Evolutionary conservation across 2,329 filamentous ascomycete species (phyloP), one percentile per base, ranked within the genome.

Genomic region (Aspergillus bombycis): DNA sequence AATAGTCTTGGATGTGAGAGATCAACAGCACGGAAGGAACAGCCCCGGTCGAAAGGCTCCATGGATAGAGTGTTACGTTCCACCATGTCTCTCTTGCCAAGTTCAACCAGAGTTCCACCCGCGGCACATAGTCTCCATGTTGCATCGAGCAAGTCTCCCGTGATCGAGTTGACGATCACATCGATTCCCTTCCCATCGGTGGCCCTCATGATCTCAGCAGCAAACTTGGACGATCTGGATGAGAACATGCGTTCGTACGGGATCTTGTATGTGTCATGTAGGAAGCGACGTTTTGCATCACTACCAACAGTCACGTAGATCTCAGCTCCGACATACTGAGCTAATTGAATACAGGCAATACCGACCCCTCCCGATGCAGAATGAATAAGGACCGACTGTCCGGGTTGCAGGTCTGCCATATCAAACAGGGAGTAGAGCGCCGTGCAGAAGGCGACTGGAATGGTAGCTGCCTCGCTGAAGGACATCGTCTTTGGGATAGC

Each of bases 381-480:
- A 58, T 73, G 69, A 28, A 73, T 70, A 8, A 73, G 53, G 7
- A 72, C 69, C 9, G 41, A 55, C 30, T 70, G 65, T 12, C 65
- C 65, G 30, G 46, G 48, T 12, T 61, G 34, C 30, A 70, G 62
- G 4, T 65, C 48, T 0, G 61, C 75, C 1, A 72, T 21, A 36
- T 72, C 28, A n/a, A 69, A 45, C 3, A 78, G 58, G 16, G 57
- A 60, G 41, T 71, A 64, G 1, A 77, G 60, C 0, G 66, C 72
- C 1, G 73, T 77, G 21, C 34, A 30, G 46, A 65, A 77, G 0
- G 66, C 67, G 4, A 58, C 26, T 0, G 68, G 65, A 23, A 78
- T 70, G 2, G 71, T 70, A 0, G 73, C 69, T 4, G 67, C 76
- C 1, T 75, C 70, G 11, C 67, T 67, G 30, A 74, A 73, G 11